phyloP scores from a whole-genome alignment of 345 rosid species.

The Raphanus sativus region DNA sequence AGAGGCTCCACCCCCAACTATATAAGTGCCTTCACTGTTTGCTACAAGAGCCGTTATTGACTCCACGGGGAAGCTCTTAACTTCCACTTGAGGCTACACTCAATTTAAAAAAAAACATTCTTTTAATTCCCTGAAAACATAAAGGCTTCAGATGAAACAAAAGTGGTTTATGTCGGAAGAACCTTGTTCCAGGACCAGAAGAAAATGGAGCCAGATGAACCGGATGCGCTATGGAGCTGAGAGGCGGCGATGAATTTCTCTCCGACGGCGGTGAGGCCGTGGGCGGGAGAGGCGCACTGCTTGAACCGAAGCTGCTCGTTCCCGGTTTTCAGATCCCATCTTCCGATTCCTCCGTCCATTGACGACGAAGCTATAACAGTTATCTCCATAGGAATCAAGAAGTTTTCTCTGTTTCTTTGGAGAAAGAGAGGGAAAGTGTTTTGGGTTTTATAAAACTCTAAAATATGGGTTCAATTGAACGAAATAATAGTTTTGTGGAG shows the following conservation, averaged over 20 bases:
- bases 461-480: background rate
- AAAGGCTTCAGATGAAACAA: background rate
- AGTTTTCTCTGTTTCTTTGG: too few relatives aligned
- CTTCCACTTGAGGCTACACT: constrained; percentile 73
- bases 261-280: constrained; percentile 67
- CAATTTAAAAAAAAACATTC: background rate
- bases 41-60: constrained; percentile 64
- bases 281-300: constrained; percentile 64
- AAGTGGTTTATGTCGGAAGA: background rate
- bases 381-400: too few relatives aligned
- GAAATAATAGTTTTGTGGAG: background rate
- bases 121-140: background rate
- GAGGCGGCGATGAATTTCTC: constrained; percentile 64
- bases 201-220: constrained; percentile 59
- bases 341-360: constrained; percentile 63
- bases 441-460: too few relatives aligned
- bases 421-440: too few relatives aligned
- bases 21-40: constrained; percentile 71
- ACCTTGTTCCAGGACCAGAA: constrained; percentile 82
- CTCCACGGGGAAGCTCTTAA: constrained; percentile 74
- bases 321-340: constrained; percentile 76
- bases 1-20: constrained; percentile 75
- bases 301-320: constrained; percentile 60
- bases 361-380: constrained; percentile 70
- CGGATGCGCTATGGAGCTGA: constrained; percentile 58